Evolutionary conservation across 1,284 basidiomycete species (phyloP), one percentile per base, ranked within the genome.

Genomic region (Rhodotorula sp.): DNA sequence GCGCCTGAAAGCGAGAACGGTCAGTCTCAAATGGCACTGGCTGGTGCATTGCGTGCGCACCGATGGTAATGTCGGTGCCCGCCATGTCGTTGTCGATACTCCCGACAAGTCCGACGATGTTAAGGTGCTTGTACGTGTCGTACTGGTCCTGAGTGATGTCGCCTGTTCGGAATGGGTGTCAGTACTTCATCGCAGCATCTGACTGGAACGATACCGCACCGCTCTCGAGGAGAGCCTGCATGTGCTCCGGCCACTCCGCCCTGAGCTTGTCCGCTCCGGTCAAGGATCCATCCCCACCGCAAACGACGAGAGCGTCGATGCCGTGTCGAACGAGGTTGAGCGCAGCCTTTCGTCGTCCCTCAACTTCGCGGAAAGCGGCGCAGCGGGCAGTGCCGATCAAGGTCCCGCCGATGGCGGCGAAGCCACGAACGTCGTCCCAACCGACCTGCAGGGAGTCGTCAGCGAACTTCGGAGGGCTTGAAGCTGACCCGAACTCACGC

Each of bases 31-130:
- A 7, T 46, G 15, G 7, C 3, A 9, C 2, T 24, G 28, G 11
- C 11, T 22, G 9, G 40, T 8, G 11, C 26, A 16, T 56, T 10
- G 6, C n/a, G 37, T 13, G 64, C 72, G 13, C 9, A 72, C 75
- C 96, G 77, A 99, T 98, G 10, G 96, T 99, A 76, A 97, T 82
- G 81, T 98, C 94, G 37, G 95, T 98, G 86, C 96, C 86, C 30
- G 91, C 90, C 93, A 99, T 96, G 81, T 99, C 96, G 79, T 99
- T 99, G 83, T 99, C 95, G 80, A 99, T 98, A 8, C 92, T 95
- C 54, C 95, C 95, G 62, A 99, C 95, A 34, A 99, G 87, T 53
- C 96, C 95, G 75, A 94, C 95, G 77, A 99, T 97, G 81, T 88
- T 92, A 75, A 99, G 88, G 76, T 97, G 90, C 11, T 86, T 83